Base-by-base conservation (phyloP, 345 rosid genomes). In the Garcia nutans region DNA sequence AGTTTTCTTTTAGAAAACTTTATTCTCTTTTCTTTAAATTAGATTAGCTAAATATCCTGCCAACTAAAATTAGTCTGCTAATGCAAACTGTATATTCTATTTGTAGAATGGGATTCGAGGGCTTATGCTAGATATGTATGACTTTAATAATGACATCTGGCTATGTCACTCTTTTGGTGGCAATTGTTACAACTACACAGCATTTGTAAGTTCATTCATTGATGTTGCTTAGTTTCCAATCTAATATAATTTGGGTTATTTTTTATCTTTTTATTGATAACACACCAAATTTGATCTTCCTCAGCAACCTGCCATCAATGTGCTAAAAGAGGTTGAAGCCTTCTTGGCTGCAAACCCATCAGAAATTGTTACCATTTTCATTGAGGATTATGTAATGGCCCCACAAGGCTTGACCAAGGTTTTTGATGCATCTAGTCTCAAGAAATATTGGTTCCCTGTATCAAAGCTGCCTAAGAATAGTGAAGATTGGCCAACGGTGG, bases 91-190 rank as follows among this genome's bases (percentile, higher is more conserved):
- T 54, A 22, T 68, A 65, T 33, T 70, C 26, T 33, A 33, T 33
- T 76, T 84, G 76, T 79, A 93, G 98, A 96, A 96, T 90, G 98
- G 97, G 65, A 92, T 93, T 75, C 87, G 98, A 66, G 99, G 98
- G 70, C 84, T 96, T 7, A 93, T 96, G 98, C 88, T 93, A 7
- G 99, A 96, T 70, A 88, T 91, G 79, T 96, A 93, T 76, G 99
- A 96, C 81, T 96, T 90, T 79, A 67, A 77, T 37, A 87, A 87
- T 67, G 97, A 89, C 80, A 75, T 93, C 60, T 96, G 99, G 99
- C 56, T 96, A 33, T 96, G 99, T 81, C 98, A 96, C 81, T 96
- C 99, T 71, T 70, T 87, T 10, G 74, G 49, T 50, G 97, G 97
- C 67, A 67, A 75, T 62, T 96, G 99, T 79, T 93, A 73, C 77